Base-by-base conservation (phyloP, 1,284 basidiomycete species). In the Fistulina hepatica region DNA sequence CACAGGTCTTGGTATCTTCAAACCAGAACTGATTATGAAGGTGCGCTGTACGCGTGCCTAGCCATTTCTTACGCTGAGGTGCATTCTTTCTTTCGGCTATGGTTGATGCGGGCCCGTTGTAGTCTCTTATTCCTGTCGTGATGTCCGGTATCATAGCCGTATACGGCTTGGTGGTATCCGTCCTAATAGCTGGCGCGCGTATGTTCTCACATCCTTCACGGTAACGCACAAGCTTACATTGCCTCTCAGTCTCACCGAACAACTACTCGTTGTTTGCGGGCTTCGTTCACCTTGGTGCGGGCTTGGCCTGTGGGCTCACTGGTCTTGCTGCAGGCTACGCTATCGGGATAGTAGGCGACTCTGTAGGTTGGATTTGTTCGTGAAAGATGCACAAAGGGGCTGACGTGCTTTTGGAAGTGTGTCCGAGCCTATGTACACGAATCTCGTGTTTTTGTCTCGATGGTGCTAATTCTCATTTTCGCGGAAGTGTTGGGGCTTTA, bases 1-100 rank as follows among this genome's bases (percentile, higher is more conserved):
- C 57, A 83, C 94, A 43, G 95, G 94, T 35, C 65, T 98, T 48
- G 94, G 93, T 48, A 81, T 84, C 42, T 92, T 97, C 62, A 86
- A 73, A 55, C 94, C 94, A 42, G 93, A 99, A 52, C 71, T 97
- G 46, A 86, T 99, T 58, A 98, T 98, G 94, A 98, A 90, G 75
- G 90, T 82, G 50, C 52, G 73, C 54, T 15, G 21, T 13, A 7
- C 22, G 21, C 17, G 20, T 33, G 20, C 13, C 3, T 13, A 10
- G 32, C 8, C 11, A 24, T 31, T n/a, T n/a, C n/a, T n/a, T n/a
- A n/a, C n/a, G 15, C 34, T 39, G 15, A 41, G n/a, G 13, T 27
- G 36, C 32, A 24, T 24, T 21, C 17, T 16, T 26, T 28, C 37
- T 28, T 6, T 33, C 17, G 28, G 33, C 36, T 33, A 33, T 37